A percentile compares a stretch with the other conserved stretches of the same genome.
Conservation (phyloP, 306 rosid genomes). For the Acacia crassicarpa region DNA sequence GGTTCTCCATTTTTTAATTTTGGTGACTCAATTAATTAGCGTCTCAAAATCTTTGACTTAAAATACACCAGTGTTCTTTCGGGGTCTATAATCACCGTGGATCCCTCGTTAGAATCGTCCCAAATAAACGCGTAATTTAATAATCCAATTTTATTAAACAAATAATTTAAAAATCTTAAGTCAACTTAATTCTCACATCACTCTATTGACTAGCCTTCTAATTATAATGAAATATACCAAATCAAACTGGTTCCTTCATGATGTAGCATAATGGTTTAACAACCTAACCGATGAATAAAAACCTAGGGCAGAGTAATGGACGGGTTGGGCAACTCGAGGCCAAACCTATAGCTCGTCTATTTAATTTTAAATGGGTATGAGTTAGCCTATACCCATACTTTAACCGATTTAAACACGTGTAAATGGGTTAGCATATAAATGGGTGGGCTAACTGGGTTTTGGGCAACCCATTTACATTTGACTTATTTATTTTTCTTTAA, state of each 20-base stretch:
- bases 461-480: too few species aligned
- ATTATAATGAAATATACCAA: background rate
- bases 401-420: too few species aligned
- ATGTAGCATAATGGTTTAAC: constrained; percentile 1
- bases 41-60: background rate
- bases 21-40: background rate
- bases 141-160: background rate
- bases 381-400: too few species aligned
- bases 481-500: too few species aligned
- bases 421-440: too few species aligned
- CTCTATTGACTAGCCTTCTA: background rate
- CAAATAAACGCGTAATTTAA: background rate
- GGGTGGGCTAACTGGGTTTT: too few species aligned
- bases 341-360: too few species aligned
- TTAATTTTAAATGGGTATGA: too few species aligned
- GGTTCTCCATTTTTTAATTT: too few species aligned
- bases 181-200: background rate
- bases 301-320: too few species aligned
- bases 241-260: background rate
- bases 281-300: background rate
- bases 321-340: too few species aligned
- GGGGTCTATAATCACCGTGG: background rate
- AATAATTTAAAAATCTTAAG: background rate
- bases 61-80: background rate
- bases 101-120: background rate